A percentile compares a stretch with the other conserved stretches of the same genome.
Evolutionary conservation across 1,284 basidiomycete genomes (phyloP).

Genomic region (Trametes pubescens): DNA sequence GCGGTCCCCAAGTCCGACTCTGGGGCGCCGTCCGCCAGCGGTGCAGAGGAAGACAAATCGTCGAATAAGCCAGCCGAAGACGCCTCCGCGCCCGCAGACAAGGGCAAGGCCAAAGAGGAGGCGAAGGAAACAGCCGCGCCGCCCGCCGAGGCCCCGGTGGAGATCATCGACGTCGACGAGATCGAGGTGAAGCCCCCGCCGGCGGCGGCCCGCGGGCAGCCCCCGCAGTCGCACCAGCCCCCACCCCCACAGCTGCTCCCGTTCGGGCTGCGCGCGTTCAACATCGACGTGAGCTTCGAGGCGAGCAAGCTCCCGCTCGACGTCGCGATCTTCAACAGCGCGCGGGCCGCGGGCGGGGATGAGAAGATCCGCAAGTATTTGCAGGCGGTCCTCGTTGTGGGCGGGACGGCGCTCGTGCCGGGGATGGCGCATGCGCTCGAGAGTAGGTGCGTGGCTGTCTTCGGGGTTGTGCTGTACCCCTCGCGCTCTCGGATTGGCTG

Average conservation of each 20-base stretch:
- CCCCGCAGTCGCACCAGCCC: slow-evolving; percentile 12
- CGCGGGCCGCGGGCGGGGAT: slow-evolving; percentile 85
- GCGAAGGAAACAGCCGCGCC: slow-evolving; percentile 6
- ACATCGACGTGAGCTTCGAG: slow-evolving; percentile 84
- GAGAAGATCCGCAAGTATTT: slow-evolving; percentile 92
- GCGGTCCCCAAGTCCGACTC: slow-evolving; percentile 15
- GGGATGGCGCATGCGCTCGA: slow-evolving; percentile 83
- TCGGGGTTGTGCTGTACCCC: background rate
- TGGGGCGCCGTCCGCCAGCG: slow-evolving; percentile 32
- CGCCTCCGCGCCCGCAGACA: background rate
- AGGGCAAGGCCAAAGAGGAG: background rate
- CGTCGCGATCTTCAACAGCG: slow-evolving; percentile 92
- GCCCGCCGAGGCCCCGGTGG: slow-evolving; percentile 48
- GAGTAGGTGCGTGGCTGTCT: slow-evolving; percentile 62
- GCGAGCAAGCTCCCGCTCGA: slow-evolving; percentile 93
- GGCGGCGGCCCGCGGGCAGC: slow-evolving; percentile 15
- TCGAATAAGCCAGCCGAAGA: slow-evolving; percentile 2
- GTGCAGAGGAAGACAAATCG: slow-evolving; percentile 4
- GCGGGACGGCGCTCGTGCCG: slow-evolving; percentile 78
- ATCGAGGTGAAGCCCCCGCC: slow-evolving; percentile 47
- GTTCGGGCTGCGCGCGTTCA: slow-evolving; percentile 44
- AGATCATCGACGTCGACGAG: slow-evolving; percentile 59
- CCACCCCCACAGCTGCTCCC: slow-evolving; percentile 32
- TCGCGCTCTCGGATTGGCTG: background rate
- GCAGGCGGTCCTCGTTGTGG: slow-evolving; percentile 89